Evolutionary conservation across 306 rosid genomes (phyloP).

Genomic region (Cucurbita moschata): DNA sequence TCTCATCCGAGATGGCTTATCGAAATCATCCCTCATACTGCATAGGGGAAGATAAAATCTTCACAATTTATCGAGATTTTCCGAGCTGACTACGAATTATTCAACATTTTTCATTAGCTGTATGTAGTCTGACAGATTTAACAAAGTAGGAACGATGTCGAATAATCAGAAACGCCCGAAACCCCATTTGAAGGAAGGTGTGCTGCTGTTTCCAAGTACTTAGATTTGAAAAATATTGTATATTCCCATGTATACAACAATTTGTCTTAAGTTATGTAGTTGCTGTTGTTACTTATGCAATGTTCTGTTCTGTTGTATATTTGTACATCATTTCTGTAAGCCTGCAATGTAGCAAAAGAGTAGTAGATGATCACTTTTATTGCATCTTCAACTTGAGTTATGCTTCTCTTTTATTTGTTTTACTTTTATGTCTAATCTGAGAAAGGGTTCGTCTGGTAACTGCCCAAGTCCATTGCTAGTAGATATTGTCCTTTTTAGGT

Average conservation of each 20-base stretch:
- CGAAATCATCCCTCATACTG: neutral
- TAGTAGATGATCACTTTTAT: neutral
- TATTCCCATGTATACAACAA: neutral
- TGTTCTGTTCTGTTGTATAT: neutral
- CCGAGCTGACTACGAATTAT: neutral
- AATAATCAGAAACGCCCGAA: conserved; percentile 8
- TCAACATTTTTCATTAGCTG: neutral
- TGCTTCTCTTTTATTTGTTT: neutral
- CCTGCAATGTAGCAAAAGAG: neutral
- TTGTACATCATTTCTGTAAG: neutral
- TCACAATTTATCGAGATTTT: neutral
- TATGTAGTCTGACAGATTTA: neutral
- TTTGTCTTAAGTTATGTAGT: neutral
- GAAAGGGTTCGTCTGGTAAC: neutral
- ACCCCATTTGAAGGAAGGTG: neutral
- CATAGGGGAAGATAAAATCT: neutral
- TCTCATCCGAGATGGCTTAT: neutral
- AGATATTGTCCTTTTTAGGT: no score
- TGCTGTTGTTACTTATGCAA: neutral
- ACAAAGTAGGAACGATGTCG: neutral
- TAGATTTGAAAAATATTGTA: neutral
- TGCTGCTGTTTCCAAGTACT: neutral
- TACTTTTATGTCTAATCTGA: neutral
- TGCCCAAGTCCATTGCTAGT: no score
- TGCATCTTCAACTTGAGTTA: neutral